Evolutionary conservation across 2,329 filamentous ascomycete genomes (phyloP), one percentile per base, ranked within the genome.

Genomic region (Colletotrichum brevisporum): DNA sequence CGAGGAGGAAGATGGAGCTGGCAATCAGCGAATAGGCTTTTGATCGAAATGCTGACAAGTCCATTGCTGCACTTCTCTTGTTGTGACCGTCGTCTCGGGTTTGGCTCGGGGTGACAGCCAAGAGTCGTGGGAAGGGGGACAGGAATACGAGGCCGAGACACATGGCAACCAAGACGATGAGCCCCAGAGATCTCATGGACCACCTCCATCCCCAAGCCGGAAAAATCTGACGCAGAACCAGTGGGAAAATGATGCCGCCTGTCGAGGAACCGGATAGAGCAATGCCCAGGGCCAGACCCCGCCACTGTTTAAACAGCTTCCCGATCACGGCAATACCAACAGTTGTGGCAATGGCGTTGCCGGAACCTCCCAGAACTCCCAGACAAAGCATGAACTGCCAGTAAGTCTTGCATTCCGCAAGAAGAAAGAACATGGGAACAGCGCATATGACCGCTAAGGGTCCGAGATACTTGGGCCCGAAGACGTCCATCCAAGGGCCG

Each of bases 311-410:
- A 39, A 77, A 77, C n/a, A 73, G 71, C 54, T 80, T 78, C 6
- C 74, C 77, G 12, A 80, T 74, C 3, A 76, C 67, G n/a, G 78
- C 76, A 9, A 80, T 71, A 39, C 73, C 73, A 0, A 81, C 78
- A 5, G 78, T 75, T 63, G 80, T 81, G 2, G 80, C 70, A 26
- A 81, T 73, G 8, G 83, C 80, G 18, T 75, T 78, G 0, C 83
- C 83, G 2, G 84, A 62, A 2, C 84, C 83, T 6, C 82, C 77
- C 47, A 81, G 80, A 1, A 83, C 58, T 3, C 84, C 82, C 12
- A 84, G 77, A 0, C 78, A 76, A 2, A 85, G 76, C 41, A 85
- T 74, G 36, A 86, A 85, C 6, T 86, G 83, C 83, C 82, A 85
- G 73, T 86, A 86, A 16, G 72, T 63, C 16, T 73, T 75, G 70